phyloP scores from a whole-genome alignment of 2,329 filamentous ascomycete species.

The Aspergillus pseudoviridinutans region DNA sequence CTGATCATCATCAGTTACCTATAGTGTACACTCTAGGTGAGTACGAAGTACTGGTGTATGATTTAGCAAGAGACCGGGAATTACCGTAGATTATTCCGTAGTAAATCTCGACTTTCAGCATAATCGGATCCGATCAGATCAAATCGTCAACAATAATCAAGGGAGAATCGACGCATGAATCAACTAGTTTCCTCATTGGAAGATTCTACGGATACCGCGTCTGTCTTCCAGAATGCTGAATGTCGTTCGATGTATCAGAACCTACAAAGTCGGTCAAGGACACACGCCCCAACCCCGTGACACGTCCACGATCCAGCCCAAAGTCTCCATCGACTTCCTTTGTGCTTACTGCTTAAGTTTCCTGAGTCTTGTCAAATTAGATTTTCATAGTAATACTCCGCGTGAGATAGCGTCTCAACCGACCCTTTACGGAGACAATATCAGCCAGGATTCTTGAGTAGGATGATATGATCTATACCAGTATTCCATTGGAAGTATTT shows the following conservation, averaged over 20 bases:
- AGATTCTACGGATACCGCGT: not conserved
- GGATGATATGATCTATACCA: not conserved
- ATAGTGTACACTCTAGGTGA: not conserved
- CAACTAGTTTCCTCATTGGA: not conserved
- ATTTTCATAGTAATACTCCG: conserved; percentile 4
- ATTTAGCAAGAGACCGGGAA: too few relatives aligned
- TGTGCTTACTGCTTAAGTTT: too few relatives aligned
- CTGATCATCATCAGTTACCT: not conserved
- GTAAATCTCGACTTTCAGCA: not conserved
- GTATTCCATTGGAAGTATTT: too few relatives aligned
- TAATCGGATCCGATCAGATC: not conserved
- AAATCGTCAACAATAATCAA: not conserved
- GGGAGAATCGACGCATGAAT: not conserved
- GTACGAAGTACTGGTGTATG: too few relatives aligned
- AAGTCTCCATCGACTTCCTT: not conserved
- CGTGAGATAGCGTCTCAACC: conserved; percentile 1
- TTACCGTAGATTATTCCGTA: not conserved
- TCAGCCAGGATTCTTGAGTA: not conserved
- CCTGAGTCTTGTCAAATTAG: not conserved
- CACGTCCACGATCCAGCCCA: conserved; percentile 2
- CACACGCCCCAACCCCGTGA: conserved; percentile 5
- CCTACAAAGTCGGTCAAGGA: conserved; percentile 6
- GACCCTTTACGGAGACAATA: not conserved
- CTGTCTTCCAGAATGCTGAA: not conserved
- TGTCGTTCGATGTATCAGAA: conserved; percentile 4